Evolutionary conservation across 2,329 filamentous ascomycete genomes (phyloP).

Genomic region (Pestalotiopsis sp.): DNA sequence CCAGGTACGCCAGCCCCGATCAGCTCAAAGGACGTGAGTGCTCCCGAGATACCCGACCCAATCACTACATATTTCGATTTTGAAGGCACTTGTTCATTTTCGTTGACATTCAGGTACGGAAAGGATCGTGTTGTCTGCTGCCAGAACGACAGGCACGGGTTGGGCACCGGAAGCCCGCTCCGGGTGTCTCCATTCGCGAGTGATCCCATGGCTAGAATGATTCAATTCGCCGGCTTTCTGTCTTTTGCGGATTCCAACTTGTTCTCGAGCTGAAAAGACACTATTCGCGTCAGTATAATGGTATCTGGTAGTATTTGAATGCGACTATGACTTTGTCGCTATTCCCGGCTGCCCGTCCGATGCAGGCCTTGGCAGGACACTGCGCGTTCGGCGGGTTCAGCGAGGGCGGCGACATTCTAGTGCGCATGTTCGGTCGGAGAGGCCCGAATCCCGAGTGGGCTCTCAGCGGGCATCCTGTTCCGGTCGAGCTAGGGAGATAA

Average conservation of each 20-base stretch:
- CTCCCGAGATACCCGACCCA: slow-evolving; percentile 45
- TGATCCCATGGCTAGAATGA: neutral
- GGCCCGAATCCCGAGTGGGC: neutral
- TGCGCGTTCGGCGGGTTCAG: neutral
- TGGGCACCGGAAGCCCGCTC: slow-evolving; percentile 22
- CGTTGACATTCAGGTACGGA: slow-evolving; percentile 41
- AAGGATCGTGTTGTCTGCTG: slow-evolving; percentile 47
- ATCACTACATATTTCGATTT: slow-evolving; percentile 39
- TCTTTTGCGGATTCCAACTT: neutral
- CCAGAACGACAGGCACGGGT: slow-evolving; percentile 39
- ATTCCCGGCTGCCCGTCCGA: neutral
- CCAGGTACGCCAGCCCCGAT: slow-evolving; percentile 35
- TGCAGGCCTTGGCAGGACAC: neutral
- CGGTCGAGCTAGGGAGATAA: neutral
- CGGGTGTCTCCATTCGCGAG: neutral
- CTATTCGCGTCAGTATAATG: neutral
- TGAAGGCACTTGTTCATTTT: slow-evolving; percentile 28
- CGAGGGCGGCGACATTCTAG: neutral
- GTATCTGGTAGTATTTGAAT: neutral
- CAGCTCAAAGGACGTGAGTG: slow-evolving; percentile 42
- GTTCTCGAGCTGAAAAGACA: neutral
- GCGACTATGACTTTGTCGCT: neutral
- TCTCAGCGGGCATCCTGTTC: neutral
- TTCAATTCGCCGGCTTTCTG: neutral
- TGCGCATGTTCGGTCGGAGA: neutral